Base-by-base conservation (phyloP, 179 eudicot genomes). In the Spinacia oleracea region DNA sequence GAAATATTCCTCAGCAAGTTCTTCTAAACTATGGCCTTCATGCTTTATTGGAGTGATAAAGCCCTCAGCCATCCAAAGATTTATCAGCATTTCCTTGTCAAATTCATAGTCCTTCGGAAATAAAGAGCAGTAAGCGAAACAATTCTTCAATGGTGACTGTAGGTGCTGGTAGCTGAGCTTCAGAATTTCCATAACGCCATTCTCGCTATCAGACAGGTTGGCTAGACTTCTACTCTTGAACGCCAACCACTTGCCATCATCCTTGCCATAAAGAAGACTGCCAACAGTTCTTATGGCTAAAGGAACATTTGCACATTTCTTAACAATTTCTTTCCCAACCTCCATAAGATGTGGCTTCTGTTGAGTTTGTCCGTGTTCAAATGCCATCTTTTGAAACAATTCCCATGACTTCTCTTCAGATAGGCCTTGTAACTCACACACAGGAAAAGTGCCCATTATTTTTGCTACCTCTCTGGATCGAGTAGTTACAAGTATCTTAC, bases 401-500 rank as follows among this genome's bases (percentile, higher is more conserved):
- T 48, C 77, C 71, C 76, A 73, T 21, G 81, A 69, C 4, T 82
- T 81, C 2, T 76, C 48, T 15, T 82, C 70, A 2, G 83, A 76
- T 6, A 85, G 76, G 40, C 74, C 64, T 80, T 35, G 40, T 25
- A 83, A 76, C 11, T 42, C 32, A 70, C 74, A 63, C 65, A 66
- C 11, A 16, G 34, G 21, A 58, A 16, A 6, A 6, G 79, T 78
- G 2, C 68, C 48, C 68, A 79, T 68, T 0, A 77, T 34, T 40
- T 25, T 38, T 0, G 83, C 88, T n/a, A 86, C 86, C 35, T 35
- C 60, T 4, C 16, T 40, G 27, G 81, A 78, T 0, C 86, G 86
- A 1, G 86, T 83, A 25, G 84, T 86, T 6, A 83, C 78, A 60
- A 86, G 20, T 51, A 86, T 45, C 53, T 40, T 76, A 64, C 86